Percentiles rank a stretch among this genome's conserved stretches.
Conservation (phyloP, 306 rosid species). For the Glycine soja region DNA sequence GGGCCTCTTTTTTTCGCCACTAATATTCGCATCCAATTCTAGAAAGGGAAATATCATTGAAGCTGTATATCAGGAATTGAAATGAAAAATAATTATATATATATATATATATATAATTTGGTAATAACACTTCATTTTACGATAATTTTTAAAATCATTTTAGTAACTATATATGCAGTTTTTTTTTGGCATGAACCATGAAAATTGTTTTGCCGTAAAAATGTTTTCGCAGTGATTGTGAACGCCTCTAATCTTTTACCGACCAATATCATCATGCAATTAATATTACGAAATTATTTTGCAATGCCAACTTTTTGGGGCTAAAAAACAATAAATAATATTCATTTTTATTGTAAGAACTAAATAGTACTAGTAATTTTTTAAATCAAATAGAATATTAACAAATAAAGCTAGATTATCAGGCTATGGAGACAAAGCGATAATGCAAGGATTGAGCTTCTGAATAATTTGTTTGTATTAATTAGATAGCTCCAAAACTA, state of each 20-base stretch:
- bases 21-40: slow-evolving; percentile 64
- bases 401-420: no score
- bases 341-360: background rate
- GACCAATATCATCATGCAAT: background rate
- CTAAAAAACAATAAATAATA: background rate
- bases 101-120: background rate
- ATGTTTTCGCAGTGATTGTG: background rate
- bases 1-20: slow-evolving; percentile 54
- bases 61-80: background rate
- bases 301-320: background rate
- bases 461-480: no score
- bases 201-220: background rate
- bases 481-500: no score
- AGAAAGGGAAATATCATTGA: slow-evolving; percentile 52
- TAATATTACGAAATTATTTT: background rate
- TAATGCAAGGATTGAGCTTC: no score
- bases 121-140: background rate
- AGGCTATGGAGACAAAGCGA: no score
- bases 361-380: no score
- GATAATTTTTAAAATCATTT: background rate
- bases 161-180: background rate
- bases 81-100: background rate
- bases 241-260: background rate
- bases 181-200: background rate
- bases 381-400: no score